Evolutionary conservation across 2,329 filamentous ascomycete species (phyloP), one percentile per base, ranked within the genome.

Genomic region (Xylariaceae sp.): DNA sequence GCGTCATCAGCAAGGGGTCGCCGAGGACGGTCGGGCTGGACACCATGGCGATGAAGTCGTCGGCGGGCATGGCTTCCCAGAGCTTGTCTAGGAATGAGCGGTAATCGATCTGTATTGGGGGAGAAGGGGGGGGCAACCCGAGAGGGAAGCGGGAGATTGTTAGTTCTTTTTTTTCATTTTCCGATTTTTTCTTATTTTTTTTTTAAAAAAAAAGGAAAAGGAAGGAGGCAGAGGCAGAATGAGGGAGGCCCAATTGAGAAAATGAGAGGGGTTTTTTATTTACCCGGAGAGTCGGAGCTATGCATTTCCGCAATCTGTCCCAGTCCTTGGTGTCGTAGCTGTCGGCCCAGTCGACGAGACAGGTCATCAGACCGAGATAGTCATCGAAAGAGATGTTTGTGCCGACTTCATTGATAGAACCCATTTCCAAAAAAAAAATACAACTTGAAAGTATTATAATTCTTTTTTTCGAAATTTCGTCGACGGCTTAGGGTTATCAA

Each of bases 291-390:
- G 78, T 83, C 1, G 84, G 84, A 2, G 84, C 84, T 61, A 88
- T 83, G 73, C 79, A 81, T 60, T 78, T 79, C 54, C 72, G 64
- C 39, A 85, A 76, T 50, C 81, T 76, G 3, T 73, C 69, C 81
- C 82, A 85, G 71, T 85, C 78, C 71, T 86, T 86, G 68, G 73
- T 78, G 69, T 85, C 80, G 69, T 83, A 84, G 71, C 78, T 82
- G 66, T 85, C 80, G 56, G 80, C 81, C 82, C 82, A 84, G 61
- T 85, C 77, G 69, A 80, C 61, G 19, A 70, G 51, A 43, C 67
- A 69, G 44, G 64, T 58, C 58, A 57, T 64, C 3, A 70, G 62
- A 31, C 65, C 68, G 49, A 69, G 66, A 54, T 65, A 68, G 50
- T 70, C 65, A 7, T 67, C 64, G 46, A 67, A 67, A 11, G 59